These are phyloP conservation scores for Saccharomycopsis hybrid DNA, from an alignment of 1,139 yeast species.

Conservation along the genomic window DNA sequence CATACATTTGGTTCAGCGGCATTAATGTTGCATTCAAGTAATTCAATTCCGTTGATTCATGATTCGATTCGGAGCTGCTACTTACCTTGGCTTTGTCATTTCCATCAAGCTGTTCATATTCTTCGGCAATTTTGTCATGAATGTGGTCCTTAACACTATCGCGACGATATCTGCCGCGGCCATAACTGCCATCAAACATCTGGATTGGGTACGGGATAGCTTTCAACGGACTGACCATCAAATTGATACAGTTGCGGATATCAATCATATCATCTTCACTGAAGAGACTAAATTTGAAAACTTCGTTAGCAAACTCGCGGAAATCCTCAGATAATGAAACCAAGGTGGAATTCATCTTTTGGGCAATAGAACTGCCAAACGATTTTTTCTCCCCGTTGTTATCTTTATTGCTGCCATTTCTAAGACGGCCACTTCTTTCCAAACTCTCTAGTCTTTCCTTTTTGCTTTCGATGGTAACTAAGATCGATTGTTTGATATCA, in stretches of 20 bases:
- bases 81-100: too few species aligned
- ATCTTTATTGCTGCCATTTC: background rate
- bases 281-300: constrained; percentile 32
- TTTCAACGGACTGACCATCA: constrained; percentile 34
- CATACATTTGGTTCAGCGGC: too few species aligned
- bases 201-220: constrained; percentile 33
- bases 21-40: too few species aligned
- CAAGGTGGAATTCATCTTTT: constrained; percentile 28
- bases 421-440: constrained; percentile 13
- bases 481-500: constrained; percentile 4
- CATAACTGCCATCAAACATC: too few species aligned
- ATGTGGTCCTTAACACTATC: background rate
- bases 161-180: too few species aligned
- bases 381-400: constrained; percentile 17
- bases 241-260: constrained; percentile 37
- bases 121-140: background rate
- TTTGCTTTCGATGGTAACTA: background rate
- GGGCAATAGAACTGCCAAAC: background rate
- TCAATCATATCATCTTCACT: constrained; percentile 30
- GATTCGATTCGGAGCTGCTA: background rate
- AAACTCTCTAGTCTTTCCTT: too few species aligned
- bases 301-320: constrained; percentile 39
- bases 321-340: constrained; percentile 34
- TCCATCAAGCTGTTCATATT: too few species aligned
- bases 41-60: background rate